Conservation (phyloP, 2,329 filamentous ascomycete species). For the Botrytis tulipae region DNA sequence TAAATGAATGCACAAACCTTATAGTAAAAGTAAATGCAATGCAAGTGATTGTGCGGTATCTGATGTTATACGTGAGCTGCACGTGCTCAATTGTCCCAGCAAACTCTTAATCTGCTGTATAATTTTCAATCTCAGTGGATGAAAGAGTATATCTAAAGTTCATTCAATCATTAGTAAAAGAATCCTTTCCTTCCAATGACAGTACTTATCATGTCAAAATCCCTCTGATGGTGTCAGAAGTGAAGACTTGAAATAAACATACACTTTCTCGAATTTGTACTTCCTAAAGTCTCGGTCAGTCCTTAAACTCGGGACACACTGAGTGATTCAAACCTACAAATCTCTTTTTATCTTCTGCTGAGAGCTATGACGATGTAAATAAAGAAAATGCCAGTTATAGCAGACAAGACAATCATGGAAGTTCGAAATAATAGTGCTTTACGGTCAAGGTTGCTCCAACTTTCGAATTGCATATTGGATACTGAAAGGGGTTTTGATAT, state of each 20-base stretch:
- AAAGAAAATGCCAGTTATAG: neutral
- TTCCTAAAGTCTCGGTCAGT: neutral
- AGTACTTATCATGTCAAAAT: neutral
- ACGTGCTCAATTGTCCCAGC: neutral
- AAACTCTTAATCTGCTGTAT: neutral
- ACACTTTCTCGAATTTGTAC: neutral
- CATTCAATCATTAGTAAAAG: neutral
- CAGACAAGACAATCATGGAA: neutral
- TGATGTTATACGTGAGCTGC: neutral
- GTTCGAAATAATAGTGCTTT: neutral
- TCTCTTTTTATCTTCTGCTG: neutral
- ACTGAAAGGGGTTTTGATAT: neutral
- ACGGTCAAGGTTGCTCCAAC: neutral
- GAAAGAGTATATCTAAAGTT: neutral
- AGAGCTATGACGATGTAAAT: neutral
- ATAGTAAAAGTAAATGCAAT: constrained; percentile 1
- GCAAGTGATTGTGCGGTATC: constrained; percentile 1
- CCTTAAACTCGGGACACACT: neutral
- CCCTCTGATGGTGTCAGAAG: neutral
- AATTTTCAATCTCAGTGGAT: neutral
- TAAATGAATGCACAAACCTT: neutral
- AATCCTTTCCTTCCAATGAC: neutral
- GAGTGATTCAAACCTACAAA: neutral
- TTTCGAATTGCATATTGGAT: neutral
- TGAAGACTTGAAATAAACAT: neutral